phyloP scores from a whole-genome alignment of 2,329 filamentous ascomycete species.

The Aspergillus cejpii region DNA sequence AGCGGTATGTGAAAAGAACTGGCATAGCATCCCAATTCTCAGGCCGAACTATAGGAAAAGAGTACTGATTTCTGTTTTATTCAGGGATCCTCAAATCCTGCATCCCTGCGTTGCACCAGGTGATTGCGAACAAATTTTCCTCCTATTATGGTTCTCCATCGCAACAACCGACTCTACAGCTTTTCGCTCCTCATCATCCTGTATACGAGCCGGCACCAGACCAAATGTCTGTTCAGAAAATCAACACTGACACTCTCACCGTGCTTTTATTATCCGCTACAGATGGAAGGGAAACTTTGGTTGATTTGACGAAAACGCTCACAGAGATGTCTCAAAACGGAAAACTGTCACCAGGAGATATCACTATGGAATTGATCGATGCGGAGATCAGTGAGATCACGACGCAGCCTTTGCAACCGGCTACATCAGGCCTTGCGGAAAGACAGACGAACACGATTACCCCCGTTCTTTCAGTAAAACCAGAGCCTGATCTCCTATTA shows the following conservation, averaged over 20 bases:
- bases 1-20: conserved; percentile 56
- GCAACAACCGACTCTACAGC: conserved; percentile 62
- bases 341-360: conserved; percentile 74
- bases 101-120: conserved; percentile 74
- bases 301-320: conserved; percentile 90
- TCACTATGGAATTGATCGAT: conserved; percentile 79
- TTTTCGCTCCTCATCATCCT: conserved; percentile 64
- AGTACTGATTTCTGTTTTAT: not conserved
- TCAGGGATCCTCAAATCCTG: conserved; percentile 82
- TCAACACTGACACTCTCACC: conserved; percentile 40
- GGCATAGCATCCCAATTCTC: not conserved
- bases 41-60: not conserved
- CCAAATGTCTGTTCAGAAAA: conserved; percentile 15
- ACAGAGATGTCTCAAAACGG: conserved; percentile 89
- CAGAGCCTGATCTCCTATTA: conserved; percentile 82
- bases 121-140: conserved; percentile 70
- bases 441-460: not conserved
- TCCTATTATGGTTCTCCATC: conserved; percentile 71
- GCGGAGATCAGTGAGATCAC: conserved; percentile 67
- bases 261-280: conserved; percentile 78
- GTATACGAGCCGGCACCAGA: conserved; percentile 29
- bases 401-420: conserved; percentile 24
- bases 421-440: conserved; percentile 2
- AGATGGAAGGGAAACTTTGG: conserved; percentile 86
- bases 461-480: conserved; percentile 53